Evolutionary conservation across 2,329 filamentous ascomycete species (phyloP), one percentile per base, ranked within the genome.

Genomic region (Verticillium albo-atrum): DNA sequence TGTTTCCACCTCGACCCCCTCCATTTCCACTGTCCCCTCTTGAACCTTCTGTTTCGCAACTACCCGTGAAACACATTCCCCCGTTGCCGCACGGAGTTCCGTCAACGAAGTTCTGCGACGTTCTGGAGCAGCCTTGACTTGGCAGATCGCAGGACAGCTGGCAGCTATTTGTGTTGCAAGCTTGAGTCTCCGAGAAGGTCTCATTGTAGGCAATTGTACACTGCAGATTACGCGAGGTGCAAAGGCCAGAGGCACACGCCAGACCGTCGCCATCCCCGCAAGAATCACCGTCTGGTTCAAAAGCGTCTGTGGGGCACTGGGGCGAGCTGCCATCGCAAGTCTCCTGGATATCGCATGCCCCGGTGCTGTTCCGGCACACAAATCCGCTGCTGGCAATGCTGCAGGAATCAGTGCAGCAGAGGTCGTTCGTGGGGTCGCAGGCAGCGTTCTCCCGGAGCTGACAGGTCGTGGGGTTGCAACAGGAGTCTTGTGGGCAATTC

Each of bases 81-180:
- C 91, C 91, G n/a, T 89, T 90, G 56, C 86, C 82, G 71, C 95
- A 99, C 2, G 84, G 78, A 1, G 95, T 98, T 20, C 95, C 95
- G 71, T 99, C 95, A 30, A 98, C 79, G 75, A 97, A 98, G 75
- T 96, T 95, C 71, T 97, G 92, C 71, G 91, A 88, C 23, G 54
- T 79, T 3, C 30, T 32, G 30, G 30, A 32, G 14, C 30, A 32
- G 30, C 30, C 30, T 32, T 32, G 9, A 14, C 30, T 14, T 4
- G 91, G 86, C 25, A 88, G 89, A 3, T 83, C 81, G 73, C 95
- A 99, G 55, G 87, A 87, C 55, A 98, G 78, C 63, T 84, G 81
- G 75, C 95, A 99, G 55, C 86, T 88, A 6, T 32, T 32, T 34
- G 82, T 81, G 58, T 78, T 86, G 75, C 95, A 99, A 10, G 93